Base-by-base conservation (phyloP, 495 filamentous ascomycete species). In the Trichocladium uniseriatum region DNA sequence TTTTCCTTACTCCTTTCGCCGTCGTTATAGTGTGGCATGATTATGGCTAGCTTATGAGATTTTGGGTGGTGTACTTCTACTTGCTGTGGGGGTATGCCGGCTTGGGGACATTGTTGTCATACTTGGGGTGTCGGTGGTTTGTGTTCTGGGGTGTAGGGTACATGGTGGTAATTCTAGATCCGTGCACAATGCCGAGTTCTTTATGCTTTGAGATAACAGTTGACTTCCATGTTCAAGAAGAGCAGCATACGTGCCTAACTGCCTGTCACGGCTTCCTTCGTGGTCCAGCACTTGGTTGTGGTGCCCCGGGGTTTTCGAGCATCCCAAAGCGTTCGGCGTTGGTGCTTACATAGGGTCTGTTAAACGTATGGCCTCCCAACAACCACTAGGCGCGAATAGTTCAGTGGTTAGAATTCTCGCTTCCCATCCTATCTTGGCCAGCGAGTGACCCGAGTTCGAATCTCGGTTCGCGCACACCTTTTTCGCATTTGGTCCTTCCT, bases 401-500 rank as follows among this genome's bases (percentile, higher is more conserved):
- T 34, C 39, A 55, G 53, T 55, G 53, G 53, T 55, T 48, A 55
- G 53, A 34, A 55, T 51, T 35, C 43, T 48, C 39, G 48, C 48
- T 55, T 55, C 53, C 53, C 53, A 55, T 45, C 22, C 27, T 35
- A 27, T 39, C 24, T 34, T 51, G 38, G 48, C 9, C 18, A 55
- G 53, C 48, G 39, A 48, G 53, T 48, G 48, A 51, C 53, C 38
- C 53, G 53, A 51, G 53, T 55, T 55, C 53, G 53, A 55, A 55
- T 48, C 53, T 51, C 53, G 53, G 53, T 34, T 48, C 32, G 38
- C 43, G 53, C 53, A 55, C 18, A 14, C 22, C 24, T 46, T 34
- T 11, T 39, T 20, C 38, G 6, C 38, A 51, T 51, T 47, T 38
- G 29, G 29, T 29, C 22, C 18, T 41, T 22, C 8, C 16, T 9